Conservation (phyloP, 2,329 filamentous ascomycete species). For the Exophiala sp. region DNA sequence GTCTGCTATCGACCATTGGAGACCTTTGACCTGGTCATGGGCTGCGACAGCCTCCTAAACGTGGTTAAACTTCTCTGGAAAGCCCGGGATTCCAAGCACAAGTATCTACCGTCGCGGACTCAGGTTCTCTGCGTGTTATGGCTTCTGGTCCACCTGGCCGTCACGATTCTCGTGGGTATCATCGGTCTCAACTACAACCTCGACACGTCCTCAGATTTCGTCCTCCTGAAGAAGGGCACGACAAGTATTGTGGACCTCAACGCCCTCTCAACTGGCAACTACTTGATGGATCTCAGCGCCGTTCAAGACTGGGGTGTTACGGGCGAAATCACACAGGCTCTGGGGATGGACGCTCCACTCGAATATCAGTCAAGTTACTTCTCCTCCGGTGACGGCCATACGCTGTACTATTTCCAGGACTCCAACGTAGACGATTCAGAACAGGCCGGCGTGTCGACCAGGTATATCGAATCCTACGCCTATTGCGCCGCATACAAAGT, state of each 20-base stretch:
- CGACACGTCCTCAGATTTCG: conserved; percentile 11
- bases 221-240: conserved; percentile 10
- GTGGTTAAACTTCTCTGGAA: conserved; percentile 22
- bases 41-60: conserved; percentile 22
- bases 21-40: conserved; percentile 24
- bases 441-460: conserved; percentile 4
- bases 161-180: conserved; percentile 24
- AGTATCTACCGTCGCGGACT: conserved; percentile 18
- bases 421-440: conserved; percentile 13
- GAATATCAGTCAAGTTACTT: conserved; percentile 24
- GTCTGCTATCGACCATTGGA: neutral
- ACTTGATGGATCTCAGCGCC: conserved; percentile 11
- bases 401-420: conserved; percentile 23
- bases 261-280: conserved; percentile 10
- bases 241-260: conserved; percentile 20
- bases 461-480: conserved; percentile 16
- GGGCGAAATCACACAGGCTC: conserved; percentile 12
- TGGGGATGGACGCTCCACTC: conserved; percentile 3
- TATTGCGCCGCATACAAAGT: conserved; percentile 19
- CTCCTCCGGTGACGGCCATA: conserved; percentile 9
- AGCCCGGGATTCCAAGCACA: conserved; percentile 10
- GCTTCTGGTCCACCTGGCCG: conserved; percentile 22
- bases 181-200: conserved; percentile 27
- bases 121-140: conserved; percentile 22
- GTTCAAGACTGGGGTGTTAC: conserved; percentile 21